A percentile compares a stretch with the other conserved stretches of the same genome.
These are phyloP conservation scores for Saturnispora zaruensis DNA, from an alignment of 805 yeast species.

Conservation along the genomic window DNA sequence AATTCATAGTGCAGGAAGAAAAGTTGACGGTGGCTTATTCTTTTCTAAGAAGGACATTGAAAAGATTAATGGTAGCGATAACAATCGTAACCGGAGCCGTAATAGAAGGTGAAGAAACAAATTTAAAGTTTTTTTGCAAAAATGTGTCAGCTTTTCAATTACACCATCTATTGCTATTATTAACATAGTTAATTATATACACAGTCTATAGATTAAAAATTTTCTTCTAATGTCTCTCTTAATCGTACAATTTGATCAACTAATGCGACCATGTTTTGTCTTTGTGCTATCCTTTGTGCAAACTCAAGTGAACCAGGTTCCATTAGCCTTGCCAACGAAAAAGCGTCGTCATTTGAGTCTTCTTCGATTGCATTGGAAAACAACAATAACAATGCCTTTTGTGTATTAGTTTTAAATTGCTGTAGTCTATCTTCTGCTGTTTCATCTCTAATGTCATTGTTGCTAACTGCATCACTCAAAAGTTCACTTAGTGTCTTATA, in stretches of 20 bases:
- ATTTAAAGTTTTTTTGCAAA: not conserved
- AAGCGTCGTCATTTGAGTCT: slow-evolving; percentile 51
- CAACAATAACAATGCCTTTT: slow-evolving; percentile 4
- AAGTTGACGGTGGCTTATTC: slow-evolving; percentile 70
- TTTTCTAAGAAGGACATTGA: slow-evolving; percentile 62
- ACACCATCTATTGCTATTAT: not conserved
- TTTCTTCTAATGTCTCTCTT: slow-evolving; percentile 35
- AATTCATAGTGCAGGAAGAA: slow-evolving; percentile 65
- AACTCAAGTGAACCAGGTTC: slow-evolving; percentile 47
- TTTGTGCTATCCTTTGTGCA: slow-evolving; percentile 75
- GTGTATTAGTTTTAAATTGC: slow-evolving; percentile 35
- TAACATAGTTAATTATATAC: slow-evolving; percentile 4
- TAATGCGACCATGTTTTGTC: slow-evolving; percentile 47
- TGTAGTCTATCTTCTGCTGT: slow-evolving; percentile 40
- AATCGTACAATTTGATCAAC: slow-evolving; percentile 47
- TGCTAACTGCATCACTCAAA: slow-evolving; percentile 46
- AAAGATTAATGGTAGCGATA: slow-evolving; percentile 23
- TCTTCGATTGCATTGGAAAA: slow-evolving; percentile 9
- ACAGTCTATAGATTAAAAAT: not conserved
- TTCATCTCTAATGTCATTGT: slow-evolving; percentile 30
- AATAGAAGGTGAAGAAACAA: not conserved
- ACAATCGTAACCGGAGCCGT: not conserved
- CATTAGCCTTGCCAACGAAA: slow-evolving; percentile 43
- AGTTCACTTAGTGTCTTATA: slow-evolving; percentile 54
- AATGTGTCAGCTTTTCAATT: not conserved